Conservation (phyloP, 768 basidiomycete species). For the Psilocybe subaeruginosa region DNA sequence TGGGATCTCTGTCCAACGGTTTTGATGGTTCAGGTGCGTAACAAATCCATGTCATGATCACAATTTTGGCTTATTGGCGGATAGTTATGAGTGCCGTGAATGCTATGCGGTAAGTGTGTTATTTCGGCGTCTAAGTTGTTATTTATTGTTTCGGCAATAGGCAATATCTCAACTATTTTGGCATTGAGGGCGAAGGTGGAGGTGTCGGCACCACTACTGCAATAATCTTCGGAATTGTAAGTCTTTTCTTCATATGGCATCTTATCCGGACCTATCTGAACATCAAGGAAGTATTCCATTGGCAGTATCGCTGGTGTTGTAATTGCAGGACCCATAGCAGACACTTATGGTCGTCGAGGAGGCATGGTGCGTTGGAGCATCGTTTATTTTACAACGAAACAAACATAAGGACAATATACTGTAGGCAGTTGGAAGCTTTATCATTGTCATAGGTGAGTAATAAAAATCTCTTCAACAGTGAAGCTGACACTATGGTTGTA, state of each 20-base stretch:
- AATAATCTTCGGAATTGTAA: conserved; percentile 48
- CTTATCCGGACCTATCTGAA: neutral
- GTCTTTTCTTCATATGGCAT: conserved; percentile 5
- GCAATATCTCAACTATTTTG: conserved; percentile 44
- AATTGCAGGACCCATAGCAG: conserved; percentile 44
- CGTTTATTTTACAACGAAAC: neutral
- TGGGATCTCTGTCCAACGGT: conserved; percentile 49
- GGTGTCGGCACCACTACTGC: conserved; percentile 47
- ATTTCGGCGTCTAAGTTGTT: neutral
- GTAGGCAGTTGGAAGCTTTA: conserved; percentile 41
- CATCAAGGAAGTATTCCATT: conserved; percentile 39
- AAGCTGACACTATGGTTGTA: conserved; percentile 4
- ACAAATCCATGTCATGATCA: neutral
- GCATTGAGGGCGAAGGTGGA: conserved; percentile 40
- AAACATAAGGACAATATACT: neutral
- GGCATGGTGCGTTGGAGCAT: conserved; percentile 39
- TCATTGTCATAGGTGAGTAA: conserved; percentile 38
- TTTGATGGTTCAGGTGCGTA: conserved; percentile 47
- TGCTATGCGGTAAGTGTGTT: conserved; percentile 43
- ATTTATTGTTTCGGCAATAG: conserved; percentile 20
- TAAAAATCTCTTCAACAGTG: neutral
- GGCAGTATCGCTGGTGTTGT: conserved; percentile 43
- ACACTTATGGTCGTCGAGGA: conserved; percentile 44
- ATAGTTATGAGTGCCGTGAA: conserved; percentile 51
- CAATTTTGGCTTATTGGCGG: neutral